Conservation (phyloP, 768 basidiomycete species). For the Collybiopsis luxurians region DNA sequence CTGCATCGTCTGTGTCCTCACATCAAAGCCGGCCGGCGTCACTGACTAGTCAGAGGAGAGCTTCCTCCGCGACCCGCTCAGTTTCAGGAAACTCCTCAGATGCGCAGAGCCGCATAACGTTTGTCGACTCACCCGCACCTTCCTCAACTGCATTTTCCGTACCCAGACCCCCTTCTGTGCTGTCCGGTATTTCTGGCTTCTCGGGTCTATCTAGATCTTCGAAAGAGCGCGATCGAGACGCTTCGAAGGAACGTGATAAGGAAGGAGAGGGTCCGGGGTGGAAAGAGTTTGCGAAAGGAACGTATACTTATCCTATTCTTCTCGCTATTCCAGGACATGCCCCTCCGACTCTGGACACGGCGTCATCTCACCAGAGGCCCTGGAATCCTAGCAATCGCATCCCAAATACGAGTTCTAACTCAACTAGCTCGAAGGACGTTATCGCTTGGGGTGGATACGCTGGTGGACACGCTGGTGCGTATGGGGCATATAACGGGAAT, state of each 20-base stretch:
- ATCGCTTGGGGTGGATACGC: too few relatives aligned
- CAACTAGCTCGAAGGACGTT: too few relatives aligned
- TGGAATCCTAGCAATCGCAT: too few relatives aligned
- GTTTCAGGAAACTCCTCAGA: slow-evolving; percentile 3
- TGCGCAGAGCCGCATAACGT: too few relatives aligned
- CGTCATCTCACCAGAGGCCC: slow-evolving; percentile 14
- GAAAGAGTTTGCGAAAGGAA: slow-evolving; percentile 89
- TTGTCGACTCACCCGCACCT: too few relatives aligned
- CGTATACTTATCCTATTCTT: slow-evolving; percentile 92
- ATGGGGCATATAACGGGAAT: too few relatives aligned
- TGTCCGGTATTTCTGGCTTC: neutral
- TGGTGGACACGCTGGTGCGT: too few relatives aligned
- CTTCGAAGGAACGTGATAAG: slow-evolving; percentile 29
- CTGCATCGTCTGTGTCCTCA: slow-evolving; percentile 4
- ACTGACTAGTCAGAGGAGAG: slow-evolving; percentile 38
- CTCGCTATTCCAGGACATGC: slow-evolving; percentile 79
- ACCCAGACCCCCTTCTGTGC: slow-evolving; percentile 13
- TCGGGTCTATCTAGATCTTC: slow-evolving; percentile 10
- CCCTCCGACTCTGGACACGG: slow-evolving; percentile 71
- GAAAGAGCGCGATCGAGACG: slow-evolving; percentile 32
- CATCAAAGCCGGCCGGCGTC: neutral
- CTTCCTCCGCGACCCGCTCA: slow-evolving; percentile 24
- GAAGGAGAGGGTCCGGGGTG: slow-evolving; percentile 49
- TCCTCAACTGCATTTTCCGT: too few relatives aligned
- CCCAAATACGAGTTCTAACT: neutral